Evolutionary conservation across 192 early-diverging fungal species (phyloP).

Genomic region (Podila minutissima): DNA sequence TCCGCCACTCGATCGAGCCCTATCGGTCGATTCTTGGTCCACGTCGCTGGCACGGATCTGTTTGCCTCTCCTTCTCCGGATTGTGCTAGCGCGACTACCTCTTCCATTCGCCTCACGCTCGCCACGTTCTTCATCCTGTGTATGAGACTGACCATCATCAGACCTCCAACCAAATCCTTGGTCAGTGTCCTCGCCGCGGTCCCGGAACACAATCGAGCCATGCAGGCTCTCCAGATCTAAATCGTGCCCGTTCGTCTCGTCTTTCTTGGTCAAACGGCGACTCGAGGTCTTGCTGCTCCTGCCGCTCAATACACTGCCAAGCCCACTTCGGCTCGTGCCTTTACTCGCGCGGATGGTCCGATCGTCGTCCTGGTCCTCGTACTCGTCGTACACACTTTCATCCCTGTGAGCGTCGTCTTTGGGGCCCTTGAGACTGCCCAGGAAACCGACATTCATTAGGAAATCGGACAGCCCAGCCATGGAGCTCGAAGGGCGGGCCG

Average conservation of each 20-base stretch:
- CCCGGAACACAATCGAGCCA: constrained; percentile 43
- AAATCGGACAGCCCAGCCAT: constrained; percentile 26
- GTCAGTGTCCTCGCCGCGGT: constrained; percentile 3
- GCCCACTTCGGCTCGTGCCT: constrained; percentile 11
- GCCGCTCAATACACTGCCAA: constrained; percentile 13
- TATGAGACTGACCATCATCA: background rate
- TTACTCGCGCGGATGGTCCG: constrained; percentile 41
- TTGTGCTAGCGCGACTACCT: background rate
- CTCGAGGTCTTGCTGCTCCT: background rate
- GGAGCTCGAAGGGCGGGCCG: constrained; percentile 12
- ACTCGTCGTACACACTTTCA: background rate
- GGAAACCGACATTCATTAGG: constrained; percentile 30
- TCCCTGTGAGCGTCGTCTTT: background rate
- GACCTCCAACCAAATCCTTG: background rate
- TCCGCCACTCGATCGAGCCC: background rate
- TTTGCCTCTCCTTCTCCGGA: constrained; percentile 11
- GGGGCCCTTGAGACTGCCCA: constrained; percentile 1
- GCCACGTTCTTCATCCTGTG: background rate
- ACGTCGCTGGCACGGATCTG: too few relatives aligned
- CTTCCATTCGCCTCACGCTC: background rate
- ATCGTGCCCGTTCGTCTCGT: constrained; percentile 21
- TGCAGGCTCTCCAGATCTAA: constrained; percentile 44
- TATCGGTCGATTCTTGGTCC: background rate
- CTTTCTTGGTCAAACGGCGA: background rate
- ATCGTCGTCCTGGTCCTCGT: constrained; percentile 32